Evolutionary conservation across 495 filamentous ascomycete genomes (phyloP), one percentile per base, ranked within the genome.

Genomic region (Wilcoxina mikolae): DNA sequence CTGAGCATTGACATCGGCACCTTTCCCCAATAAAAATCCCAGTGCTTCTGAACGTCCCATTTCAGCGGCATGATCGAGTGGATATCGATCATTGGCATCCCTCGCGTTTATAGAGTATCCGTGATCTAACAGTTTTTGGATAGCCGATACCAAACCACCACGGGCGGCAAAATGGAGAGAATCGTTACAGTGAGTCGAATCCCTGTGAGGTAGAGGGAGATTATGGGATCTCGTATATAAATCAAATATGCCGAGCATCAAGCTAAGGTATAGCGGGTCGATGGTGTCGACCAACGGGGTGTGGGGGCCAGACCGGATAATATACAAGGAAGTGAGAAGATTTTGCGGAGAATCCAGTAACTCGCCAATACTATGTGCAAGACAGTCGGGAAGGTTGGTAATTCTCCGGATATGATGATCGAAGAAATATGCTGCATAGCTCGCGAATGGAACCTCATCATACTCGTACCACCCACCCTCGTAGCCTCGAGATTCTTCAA

Each of bases 1-100:
- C 43, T 62, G 26, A 10, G 54, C 58, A 54, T 68, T 67, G n/a
- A 62, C 55, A 42, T 66, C 56, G 7, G 64, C 66, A 4, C 69
- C 69, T 11, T 60, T 50, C 18, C 55, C 56, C 20, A 70, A 10
- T 3, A 70, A 23, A 4, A 58, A 25, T 4, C 15, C 20, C 15
- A 20, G 11, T 2, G 45, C 42, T 17, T 9, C 28, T 2, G 22
- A 17, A 11, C 52, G 49, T 7, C 39, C 47, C 18, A 9, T 15
- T 9, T 17, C 0, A n/a, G 26, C 44, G 23, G 58, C 58, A 20
- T 26, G 28, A 45, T 54, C 52, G 4, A 60, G 23, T 24, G 58
- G 58, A n/a, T 11, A 25, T 28, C 9, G 18, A 0, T 20, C 2
- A 3, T 4, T 12, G 0, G 3, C 12, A 22, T 53, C 49, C 2